Conservation (phyloP, 2,329 filamentous ascomycete species). For the Pseudogymnoascus sp. region DNA sequence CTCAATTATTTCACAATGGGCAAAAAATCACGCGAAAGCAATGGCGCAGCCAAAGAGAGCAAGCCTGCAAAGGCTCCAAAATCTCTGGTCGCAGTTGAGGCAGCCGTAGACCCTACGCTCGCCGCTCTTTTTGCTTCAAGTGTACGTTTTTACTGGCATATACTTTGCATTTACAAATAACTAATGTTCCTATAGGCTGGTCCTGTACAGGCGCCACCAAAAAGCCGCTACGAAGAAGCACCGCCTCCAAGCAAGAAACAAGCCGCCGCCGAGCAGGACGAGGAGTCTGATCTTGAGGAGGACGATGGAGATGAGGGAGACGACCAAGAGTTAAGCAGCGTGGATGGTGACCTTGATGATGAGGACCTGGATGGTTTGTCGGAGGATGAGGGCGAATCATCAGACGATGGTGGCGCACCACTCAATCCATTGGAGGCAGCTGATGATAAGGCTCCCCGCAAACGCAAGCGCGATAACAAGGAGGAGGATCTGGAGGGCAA, state of each 20-base stretch:
- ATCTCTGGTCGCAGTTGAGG: constrained; percentile 30
- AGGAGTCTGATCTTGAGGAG: constrained; percentile 21
- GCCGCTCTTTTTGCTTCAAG: constrained; percentile 65
- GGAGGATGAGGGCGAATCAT: constrained; percentile 26
- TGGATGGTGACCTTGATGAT: constrained; percentile 31
- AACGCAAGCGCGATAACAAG: constrained; percentile 57
- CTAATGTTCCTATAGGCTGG: constrained; percentile 26
- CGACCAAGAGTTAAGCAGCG: constrained; percentile 31
- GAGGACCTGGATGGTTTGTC: constrained; percentile 24
- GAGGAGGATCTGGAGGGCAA: constrained; percentile 62
- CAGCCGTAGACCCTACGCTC: constrained; percentile 60
- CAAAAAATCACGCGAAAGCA: constrained; percentile 24
- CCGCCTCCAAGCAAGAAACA: constrained; percentile 25
- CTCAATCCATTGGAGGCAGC: constrained; percentile 40
- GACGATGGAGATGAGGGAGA: constrained; percentile 22
- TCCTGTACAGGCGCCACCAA: constrained; percentile 30
- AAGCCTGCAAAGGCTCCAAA: constrained; percentile 21
- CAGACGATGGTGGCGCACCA: constrained; percentile 32
- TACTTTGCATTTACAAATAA: neutral
- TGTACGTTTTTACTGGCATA: constrained; percentile 43
- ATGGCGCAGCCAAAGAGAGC: constrained; percentile 18
- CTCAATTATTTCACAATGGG: constrained; percentile 22
- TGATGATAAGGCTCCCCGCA: constrained; percentile 30
- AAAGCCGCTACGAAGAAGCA: constrained; percentile 27
- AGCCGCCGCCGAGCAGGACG: constrained; percentile 25